Evolutionary conservation across 1,284 basidiomycete genomes (phyloP).

Genomic region (Ganoderma lingzhi): DNA sequence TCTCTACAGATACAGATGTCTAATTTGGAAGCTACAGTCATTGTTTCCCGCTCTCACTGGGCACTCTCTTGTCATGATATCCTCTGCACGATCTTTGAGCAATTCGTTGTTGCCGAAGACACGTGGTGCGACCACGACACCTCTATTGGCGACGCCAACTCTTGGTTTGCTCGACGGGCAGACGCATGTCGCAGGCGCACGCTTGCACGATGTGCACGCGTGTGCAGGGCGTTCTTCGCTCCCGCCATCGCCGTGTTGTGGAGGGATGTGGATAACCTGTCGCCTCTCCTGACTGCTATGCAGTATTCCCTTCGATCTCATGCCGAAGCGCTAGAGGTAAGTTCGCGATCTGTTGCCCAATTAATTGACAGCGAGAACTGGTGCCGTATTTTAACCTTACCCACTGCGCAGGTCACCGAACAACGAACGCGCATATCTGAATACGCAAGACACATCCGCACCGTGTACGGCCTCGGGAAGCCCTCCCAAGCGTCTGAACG

Average conservation of each 20-base stretch:
- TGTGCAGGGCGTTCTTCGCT: conserved; percentile 25
- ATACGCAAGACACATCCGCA: conserved; percentile 24
- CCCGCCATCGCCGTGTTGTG: conserved; percentile 25
- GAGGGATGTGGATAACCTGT: conserved; percentile 25
- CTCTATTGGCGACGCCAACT: conserved; percentile 13
- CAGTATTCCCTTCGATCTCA: neutral
- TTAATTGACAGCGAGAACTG: neutral
- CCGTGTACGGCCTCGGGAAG: conserved; percentile 14
- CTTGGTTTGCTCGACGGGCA: conserved; percentile 18
- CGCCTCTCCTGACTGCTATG: conserved; percentile 8
- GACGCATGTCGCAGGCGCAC: conserved; percentile 6
- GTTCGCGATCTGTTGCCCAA: neutral
- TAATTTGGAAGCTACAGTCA: neutral
- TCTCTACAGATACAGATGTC: conserved; percentile 4
- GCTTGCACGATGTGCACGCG: conserved; percentile 25
- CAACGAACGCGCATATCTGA: conserved; percentile 8
- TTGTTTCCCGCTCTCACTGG: conserved; percentile 4
- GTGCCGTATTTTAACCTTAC: neutral
- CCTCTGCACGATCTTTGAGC: conserved; percentile 26
- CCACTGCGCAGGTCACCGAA: neutral
- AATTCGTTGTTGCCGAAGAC: conserved; percentile 12
- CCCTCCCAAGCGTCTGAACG: neutral
- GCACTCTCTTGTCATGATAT: conserved; percentile 25
- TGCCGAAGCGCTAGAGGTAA: neutral
- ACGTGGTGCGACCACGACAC: conserved; percentile 28